phyloP scores from a whole-genome alignment of 768 basidiomycete species.

The Thelephora ganbajun region DNA sequence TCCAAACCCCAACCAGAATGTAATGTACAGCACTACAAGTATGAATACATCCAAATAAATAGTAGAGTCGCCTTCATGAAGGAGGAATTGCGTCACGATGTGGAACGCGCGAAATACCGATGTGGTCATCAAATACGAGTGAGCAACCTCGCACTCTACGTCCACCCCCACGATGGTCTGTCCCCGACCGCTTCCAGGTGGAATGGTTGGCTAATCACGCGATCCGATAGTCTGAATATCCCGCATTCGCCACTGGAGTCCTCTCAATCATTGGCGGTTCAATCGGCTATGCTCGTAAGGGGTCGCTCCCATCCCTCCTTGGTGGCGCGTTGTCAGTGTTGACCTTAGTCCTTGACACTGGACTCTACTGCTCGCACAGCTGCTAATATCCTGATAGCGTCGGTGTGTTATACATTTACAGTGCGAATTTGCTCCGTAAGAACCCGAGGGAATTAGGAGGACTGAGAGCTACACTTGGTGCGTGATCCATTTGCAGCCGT shows the following conservation, averaged over 20 bases:
- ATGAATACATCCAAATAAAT: too few relatives aligned
- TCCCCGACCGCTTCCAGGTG: neutral
- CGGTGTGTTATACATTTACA: neutral
- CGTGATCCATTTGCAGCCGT: neutral
- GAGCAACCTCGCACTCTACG: too few relatives aligned
- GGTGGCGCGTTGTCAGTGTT: slow-evolving; percentile 60
- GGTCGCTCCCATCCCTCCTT: slow-evolving; percentile 71
- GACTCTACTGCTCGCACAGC: neutral
- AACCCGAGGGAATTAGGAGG: slow-evolving; percentile 4
- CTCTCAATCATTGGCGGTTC: slow-evolving; percentile 69
- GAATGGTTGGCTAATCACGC: neutral
- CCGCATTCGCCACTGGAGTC: slow-evolving; percentile 64
- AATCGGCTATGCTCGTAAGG: slow-evolving; percentile 55
- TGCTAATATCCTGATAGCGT: neutral
- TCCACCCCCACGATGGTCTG: neutral
- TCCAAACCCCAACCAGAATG: too few relatives aligned
- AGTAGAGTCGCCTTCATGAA: too few relatives aligned
- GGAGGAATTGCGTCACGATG: too few relatives aligned
- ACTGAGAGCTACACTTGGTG: neutral
- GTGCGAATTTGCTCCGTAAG: neutral
- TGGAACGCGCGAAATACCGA: too few relatives aligned
- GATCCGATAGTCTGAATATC: slow-evolving; percentile 62
- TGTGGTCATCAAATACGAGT: too few relatives aligned
- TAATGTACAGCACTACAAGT: too few relatives aligned
- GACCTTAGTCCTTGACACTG: neutral